Evolutionary conservation across 2,329 filamentous ascomycete species (phyloP).

Genomic region (Colletotrichum scovillei): DNA sequence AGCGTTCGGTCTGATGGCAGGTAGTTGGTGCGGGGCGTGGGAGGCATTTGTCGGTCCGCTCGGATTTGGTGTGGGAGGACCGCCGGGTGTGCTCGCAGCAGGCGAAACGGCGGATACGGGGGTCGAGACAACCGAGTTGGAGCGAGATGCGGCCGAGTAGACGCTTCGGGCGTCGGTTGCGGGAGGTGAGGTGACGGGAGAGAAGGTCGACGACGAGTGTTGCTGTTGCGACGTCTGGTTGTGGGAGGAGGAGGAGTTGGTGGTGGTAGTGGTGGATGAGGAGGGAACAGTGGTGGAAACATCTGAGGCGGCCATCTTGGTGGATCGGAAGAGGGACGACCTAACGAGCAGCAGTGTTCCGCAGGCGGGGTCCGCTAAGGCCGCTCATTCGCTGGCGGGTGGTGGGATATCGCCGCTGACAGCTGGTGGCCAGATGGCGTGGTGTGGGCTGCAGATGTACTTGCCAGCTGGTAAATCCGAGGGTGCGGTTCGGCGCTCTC

Average conservation of each 20-base stretch:
- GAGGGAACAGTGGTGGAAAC: constrained; percentile 30
- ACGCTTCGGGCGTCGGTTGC: constrained; percentile 21
- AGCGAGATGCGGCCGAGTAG: constrained; percentile 20
- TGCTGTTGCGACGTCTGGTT: constrained; percentile 1
- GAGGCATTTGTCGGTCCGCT: constrained; percentile 34
- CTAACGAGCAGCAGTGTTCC: constrained; percentile 25
- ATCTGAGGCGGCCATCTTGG: constrained; percentile 32
- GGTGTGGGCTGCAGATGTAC: constrained; percentile 3
- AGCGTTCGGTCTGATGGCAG: constrained; percentile 37
- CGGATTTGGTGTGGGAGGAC: constrained; percentile 25
- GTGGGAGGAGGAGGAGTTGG: constrained; percentile 10
- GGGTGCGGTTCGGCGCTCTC: constrained; percentile 28
- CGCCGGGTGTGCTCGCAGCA: constrained; percentile 18
- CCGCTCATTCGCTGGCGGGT: constrained; percentile 23
- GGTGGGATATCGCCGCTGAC: background rate
- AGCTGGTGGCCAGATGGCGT: constrained; percentile 7
- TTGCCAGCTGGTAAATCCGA: constrained; percentile 32
- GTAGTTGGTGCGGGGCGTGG: constrained; percentile 29
- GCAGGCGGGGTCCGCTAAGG: constrained; percentile 26
- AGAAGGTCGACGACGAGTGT: constrained; percentile 15
- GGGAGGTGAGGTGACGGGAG: constrained; percentile 24
- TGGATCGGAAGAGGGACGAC: constrained; percentile 28
- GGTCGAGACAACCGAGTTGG: constrained; percentile 29
- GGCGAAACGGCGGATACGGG: constrained; percentile 29
- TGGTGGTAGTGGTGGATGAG: constrained; percentile 18